These are phyloP conservation scores for Umbelopsis sp. DNA, from an alignment of 192 early-diverging fungal genomes.

Conservation along the genomic window DNA sequence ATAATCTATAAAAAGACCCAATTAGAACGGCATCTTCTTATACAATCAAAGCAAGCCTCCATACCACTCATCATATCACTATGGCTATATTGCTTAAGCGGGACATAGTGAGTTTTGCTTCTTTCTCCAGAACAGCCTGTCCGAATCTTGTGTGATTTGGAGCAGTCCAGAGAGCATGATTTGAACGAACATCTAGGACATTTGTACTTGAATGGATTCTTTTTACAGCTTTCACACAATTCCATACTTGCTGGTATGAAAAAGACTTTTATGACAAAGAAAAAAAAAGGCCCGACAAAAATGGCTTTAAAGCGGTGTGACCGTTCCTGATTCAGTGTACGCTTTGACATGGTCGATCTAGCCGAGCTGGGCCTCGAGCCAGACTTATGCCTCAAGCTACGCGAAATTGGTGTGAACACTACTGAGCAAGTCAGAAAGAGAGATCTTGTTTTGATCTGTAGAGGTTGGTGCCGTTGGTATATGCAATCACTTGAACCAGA, in stretches of 20 bases:
- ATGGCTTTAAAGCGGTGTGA: neutral
- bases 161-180: conserved; percentile 70
- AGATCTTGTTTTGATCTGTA: neutral
- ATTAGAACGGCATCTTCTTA: conserved; percentile 25
- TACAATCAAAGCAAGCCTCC: neutral
- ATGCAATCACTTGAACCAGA: neutral
- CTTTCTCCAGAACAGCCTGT: conserved; percentile 65
- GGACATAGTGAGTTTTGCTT: conserved; percentile 63
- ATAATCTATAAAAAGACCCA: conserved; percentile 51
- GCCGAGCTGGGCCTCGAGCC: neutral
- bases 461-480: neutral
- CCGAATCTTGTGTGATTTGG: conserved; percentile 63
- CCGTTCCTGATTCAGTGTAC: conserved; percentile 1
- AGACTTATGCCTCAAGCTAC: neutral
- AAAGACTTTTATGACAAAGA: neutral
- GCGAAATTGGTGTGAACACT: neutral
- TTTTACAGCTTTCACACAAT: conserved; percentile 10
- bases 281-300: conserved; percentile 6
- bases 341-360: no score
- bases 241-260: neutral
- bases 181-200: conserved; percentile 68
- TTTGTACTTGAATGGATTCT: conserved; percentile 57
- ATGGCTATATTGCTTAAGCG: conserved; percentile 59
- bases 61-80: conserved; percentile 73
- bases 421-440: neutral